Percentiles rank a stretch among this genome's conserved stretches.
Evolutionary conservation across 495 filamentous ascomycete genomes (phyloP).

Genomic region (Podospora sp.): DNA sequence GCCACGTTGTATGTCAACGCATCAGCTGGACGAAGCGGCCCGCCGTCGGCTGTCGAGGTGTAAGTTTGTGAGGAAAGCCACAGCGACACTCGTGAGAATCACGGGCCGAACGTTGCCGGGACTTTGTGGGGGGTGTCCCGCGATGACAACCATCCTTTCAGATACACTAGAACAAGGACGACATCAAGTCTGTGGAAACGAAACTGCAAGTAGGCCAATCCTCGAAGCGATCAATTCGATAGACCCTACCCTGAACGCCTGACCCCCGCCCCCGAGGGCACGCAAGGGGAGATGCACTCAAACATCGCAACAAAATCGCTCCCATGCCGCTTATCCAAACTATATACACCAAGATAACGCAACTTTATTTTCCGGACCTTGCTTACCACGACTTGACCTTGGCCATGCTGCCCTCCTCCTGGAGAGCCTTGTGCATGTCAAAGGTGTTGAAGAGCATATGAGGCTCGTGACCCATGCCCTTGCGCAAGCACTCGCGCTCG

Average conservation of each 20-base stretch:
- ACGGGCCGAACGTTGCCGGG: not conserved
- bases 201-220: not conserved
- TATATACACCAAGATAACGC: not conserved
- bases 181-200: not conserved
- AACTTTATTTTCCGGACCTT: not conserved
- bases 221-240: not conserved
- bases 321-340: constrained; percentile 3
- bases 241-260: not conserved
- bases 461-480: constrained; percentile 90
- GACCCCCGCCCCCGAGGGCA: not conserved
- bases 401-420: constrained; percentile 84
- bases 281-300: not conserved
- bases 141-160: no score
- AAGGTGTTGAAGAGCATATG: constrained; percentile 82
- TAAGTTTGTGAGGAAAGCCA: not conserved
- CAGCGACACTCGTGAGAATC: not conserved
- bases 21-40: not conserved
- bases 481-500: constrained; percentile 82
- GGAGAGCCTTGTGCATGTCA: constrained; percentile 84
- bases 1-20: not conserved
- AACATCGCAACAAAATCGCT: not conserved
- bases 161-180: not conserved
- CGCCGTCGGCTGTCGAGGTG: not conserved
- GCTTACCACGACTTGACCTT: constrained; percentile 57
- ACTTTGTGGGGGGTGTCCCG: no score